These are phyloP conservation scores for Ensete glaucum DNA, from an alignment of 176 grass and related monocot species.

Conservation along the genomic window DNA sequence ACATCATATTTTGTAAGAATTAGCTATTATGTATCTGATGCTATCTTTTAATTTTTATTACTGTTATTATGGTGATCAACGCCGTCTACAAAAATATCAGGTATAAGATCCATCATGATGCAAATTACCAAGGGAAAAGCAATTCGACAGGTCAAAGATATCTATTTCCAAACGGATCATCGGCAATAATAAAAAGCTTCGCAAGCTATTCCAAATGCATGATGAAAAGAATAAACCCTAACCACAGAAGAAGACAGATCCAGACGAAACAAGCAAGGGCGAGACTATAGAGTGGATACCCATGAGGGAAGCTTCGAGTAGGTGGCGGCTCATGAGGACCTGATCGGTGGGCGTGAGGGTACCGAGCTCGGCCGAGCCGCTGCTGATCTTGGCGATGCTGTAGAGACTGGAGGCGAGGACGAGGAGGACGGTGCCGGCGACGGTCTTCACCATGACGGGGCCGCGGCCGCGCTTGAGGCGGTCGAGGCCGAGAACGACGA, in stretches of 20 bases:
- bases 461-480: slow-evolving; percentile 75
- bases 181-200: not conserved
- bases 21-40: not conserved
- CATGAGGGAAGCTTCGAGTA: slow-evolving; percentile 78
- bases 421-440: slow-evolving; percentile 45
- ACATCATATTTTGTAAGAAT: not conserved
- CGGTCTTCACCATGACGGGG: slow-evolving; percentile 66
- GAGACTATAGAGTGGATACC: slow-evolving; percentile 23
- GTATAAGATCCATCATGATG: not conserved
- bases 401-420: slow-evolving; percentile 55
- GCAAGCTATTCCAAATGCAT: not conserved
- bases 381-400: slow-evolving; percentile 62
- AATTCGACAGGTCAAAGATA: not conserved
- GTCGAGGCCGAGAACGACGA: slow-evolving; percentile 49
- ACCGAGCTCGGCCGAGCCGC: slow-evolving; percentile 31
- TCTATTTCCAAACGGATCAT: not conserved
- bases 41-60: not conserved
- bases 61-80: not conserved
- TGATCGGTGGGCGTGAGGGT: slow-evolving; percentile 74
- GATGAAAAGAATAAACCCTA: not conserved
- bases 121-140: not conserved
- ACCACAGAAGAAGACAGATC: not conserved
- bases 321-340: slow-evolving; percentile 75
- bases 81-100: not conserved
- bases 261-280: not conserved